Percentiles rank a stretch among this genome's conserved stretches.
phyloP scores from a whole-genome alignment of 371 early-diverging fungal species.

The Mucor saturninus region DNA sequence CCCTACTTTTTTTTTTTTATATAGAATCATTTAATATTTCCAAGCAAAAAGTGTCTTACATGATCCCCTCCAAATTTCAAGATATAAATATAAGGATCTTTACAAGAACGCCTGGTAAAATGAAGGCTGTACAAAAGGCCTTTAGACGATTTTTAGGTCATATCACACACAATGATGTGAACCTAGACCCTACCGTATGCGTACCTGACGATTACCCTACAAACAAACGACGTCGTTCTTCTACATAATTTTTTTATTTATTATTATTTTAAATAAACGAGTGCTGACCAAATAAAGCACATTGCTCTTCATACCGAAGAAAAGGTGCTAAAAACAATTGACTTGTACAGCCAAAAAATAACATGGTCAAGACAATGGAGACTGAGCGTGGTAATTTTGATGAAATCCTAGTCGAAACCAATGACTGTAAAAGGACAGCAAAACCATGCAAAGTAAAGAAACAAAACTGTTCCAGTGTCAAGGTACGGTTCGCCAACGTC shows the following conservation, averaged over 20 bases:
- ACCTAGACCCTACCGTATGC: constrained; percentile 5
- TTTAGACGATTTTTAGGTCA: constrained; percentile 42
- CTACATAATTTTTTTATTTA: background rate
- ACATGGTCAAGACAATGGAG: background rate
- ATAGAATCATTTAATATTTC: constrained; percentile 67
- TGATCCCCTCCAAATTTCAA: constrained; percentile 74
- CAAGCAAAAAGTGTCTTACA: constrained; percentile 71
- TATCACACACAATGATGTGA: constrained; percentile 4
- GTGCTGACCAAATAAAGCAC: background rate
- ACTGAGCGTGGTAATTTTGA: background rate
- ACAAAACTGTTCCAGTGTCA: constrained; percentile 73
- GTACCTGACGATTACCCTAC: constrained; percentile 4
- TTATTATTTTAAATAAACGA: background rate
- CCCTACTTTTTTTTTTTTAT: background rate
- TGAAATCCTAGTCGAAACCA: background rate
- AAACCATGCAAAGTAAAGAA: constrained; percentile 15
- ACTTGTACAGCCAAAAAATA: background rate
- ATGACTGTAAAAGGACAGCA: background rate
- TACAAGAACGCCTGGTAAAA: constrained; percentile 65
- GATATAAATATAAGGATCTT: constrained; percentile 75
- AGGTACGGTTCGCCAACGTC: constrained; percentile 61
- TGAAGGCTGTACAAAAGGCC: constrained; percentile 61
- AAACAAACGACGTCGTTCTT: background rate
- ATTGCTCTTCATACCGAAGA: background rate
- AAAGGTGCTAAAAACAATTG: background rate